Conservation (phyloP, 495 filamentous ascomycete species). For the Echria macrotheca region DNA sequence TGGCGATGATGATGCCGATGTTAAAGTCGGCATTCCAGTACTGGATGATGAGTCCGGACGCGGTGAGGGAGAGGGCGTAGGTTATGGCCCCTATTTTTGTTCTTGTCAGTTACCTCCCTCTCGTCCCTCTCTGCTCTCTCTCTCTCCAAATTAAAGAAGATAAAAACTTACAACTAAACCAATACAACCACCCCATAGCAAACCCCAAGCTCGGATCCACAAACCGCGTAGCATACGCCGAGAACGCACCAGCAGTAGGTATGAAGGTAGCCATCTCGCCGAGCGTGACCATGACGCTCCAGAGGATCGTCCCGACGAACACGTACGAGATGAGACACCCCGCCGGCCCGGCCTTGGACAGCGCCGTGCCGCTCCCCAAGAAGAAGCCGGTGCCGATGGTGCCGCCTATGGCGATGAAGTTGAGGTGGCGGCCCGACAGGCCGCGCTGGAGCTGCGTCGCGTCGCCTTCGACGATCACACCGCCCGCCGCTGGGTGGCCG, state of each 20-base stretch:
- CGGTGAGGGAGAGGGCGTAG: constrained; percentile 69
- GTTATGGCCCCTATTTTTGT: constrained; percentile 46
- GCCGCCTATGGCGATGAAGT: constrained; percentile 64
- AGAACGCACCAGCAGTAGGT: constrained; percentile 70
- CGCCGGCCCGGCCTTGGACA: constrained; percentile 58
- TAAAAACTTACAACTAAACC: constrained; percentile 35
- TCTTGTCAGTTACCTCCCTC: neutral
- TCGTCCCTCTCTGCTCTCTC: neutral
- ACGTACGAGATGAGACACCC: constrained; percentile 64
- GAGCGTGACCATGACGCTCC: constrained; percentile 51
- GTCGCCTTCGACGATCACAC: too few species aligned
- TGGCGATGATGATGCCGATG: constrained; percentile 65
- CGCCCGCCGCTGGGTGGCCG: too few species aligned
- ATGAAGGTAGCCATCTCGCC: constrained; percentile 74
- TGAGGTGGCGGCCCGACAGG: constrained; percentile 45
- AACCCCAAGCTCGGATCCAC: constrained; percentile 71
- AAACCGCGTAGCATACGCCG: constrained; percentile 66
- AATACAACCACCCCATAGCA: constrained; percentile 66
- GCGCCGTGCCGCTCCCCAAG: constrained; percentile 60
- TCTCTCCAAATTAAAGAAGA: too few species aligned
- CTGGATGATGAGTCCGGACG: constrained; percentile 67
- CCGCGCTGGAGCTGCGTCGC: constrained; percentile 20
- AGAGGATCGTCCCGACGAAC: constrained; percentile 62
- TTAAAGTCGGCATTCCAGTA: constrained; percentile 58
- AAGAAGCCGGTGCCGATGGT: constrained; percentile 75